Evolutionary conservation across 2,329 filamentous ascomycete genomes (phyloP).

Genomic region (Amphichorda felina): DNA sequence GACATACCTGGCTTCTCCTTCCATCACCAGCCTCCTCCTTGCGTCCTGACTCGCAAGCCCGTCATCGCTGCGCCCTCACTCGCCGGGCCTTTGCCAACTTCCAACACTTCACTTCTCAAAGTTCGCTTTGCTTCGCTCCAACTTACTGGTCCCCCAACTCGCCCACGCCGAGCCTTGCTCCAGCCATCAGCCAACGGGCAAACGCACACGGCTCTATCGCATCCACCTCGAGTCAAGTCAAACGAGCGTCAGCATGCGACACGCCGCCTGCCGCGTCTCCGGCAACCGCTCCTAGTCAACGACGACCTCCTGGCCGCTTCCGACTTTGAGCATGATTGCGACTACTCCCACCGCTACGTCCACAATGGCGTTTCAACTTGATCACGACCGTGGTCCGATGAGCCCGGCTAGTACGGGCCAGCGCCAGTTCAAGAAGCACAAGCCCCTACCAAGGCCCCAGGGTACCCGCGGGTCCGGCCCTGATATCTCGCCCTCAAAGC

Average conservation of each 20-base stretch:
- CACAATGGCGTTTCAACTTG: conserved; percentile 20
- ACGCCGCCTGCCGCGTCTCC: neutral
- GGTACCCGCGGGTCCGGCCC: conserved; percentile 12
- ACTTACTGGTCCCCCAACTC: too few species aligned
- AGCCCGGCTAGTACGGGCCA: conserved; percentile 15
- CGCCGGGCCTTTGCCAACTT: neutral
- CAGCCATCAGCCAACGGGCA: too few species aligned
- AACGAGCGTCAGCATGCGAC: conserved; percentile 1
- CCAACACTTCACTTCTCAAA: neutral
- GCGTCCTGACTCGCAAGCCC: neutral
- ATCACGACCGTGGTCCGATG: conserved; percentile 7
- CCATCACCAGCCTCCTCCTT: neutral
- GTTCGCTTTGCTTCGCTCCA: neutral
- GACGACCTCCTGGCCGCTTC: neutral
- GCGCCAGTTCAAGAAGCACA: conserved; percentile 33
- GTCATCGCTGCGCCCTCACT: too few species aligned
- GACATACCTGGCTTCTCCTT: neutral
- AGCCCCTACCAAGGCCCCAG: conserved; percentile 25
- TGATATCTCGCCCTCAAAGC: conserved; percentile 9
- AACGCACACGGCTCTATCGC: too few species aligned
- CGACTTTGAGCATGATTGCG: conserved; percentile 5
- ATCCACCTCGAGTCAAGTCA: neutral
- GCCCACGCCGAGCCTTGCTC: too few species aligned
- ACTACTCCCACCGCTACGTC: conserved; percentile 14
- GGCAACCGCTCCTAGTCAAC: conserved; percentile 1